Evolutionary conservation across 805 yeast species (phyloP).

Genomic region (Metschnikowia kofuensis): DNA sequence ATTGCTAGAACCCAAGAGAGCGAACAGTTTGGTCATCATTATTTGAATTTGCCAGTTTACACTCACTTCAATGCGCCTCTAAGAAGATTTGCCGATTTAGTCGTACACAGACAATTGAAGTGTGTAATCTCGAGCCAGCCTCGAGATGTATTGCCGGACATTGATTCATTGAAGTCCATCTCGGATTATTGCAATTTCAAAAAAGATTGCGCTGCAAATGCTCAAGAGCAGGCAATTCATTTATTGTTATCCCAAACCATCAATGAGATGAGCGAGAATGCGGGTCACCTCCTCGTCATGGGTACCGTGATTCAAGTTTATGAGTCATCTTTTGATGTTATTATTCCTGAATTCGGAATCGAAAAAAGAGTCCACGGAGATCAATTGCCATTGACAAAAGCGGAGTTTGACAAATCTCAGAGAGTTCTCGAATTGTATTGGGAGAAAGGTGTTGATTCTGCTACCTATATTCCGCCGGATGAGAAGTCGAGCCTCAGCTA

Average conservation of each 20-base stretch:
- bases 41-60: constrained; percentile 78
- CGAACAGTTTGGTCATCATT: constrained; percentile 74
- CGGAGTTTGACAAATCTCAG: constrained; percentile 76
- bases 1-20: constrained; percentile 86
- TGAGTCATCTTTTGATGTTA: constrained; percentile 93
- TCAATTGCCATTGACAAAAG: constrained; percentile 87
- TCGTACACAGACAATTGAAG: constrained; percentile 91
- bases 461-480: constrained; percentile 88
- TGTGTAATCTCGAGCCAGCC: constrained; percentile 46
- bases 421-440: constrained; percentile 79
- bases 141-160: constrained; percentile 40
- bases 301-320: constrained; percentile 90
- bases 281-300: constrained; percentile 81
- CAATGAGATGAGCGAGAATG: constrained; percentile 62
- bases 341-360: constrained; percentile 88
- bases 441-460: constrained; percentile 91
- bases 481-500: constrained; percentile 76
- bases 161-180: constrained; percentile 71
- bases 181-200: constrained; percentile 94
- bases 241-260: constrained; percentile 79
- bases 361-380: constrained; percentile 97
- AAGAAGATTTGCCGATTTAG: constrained; percentile 86
- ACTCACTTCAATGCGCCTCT: constrained; percentile 94
- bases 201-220: constrained; percentile 88
- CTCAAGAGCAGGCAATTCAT: constrained; percentile 94